These are phyloP conservation scores for Pezizomycotina sp. DNA, from an alignment of 2,329 filamentous ascomycete genomes.

Conservation along the genomic window DNA sequence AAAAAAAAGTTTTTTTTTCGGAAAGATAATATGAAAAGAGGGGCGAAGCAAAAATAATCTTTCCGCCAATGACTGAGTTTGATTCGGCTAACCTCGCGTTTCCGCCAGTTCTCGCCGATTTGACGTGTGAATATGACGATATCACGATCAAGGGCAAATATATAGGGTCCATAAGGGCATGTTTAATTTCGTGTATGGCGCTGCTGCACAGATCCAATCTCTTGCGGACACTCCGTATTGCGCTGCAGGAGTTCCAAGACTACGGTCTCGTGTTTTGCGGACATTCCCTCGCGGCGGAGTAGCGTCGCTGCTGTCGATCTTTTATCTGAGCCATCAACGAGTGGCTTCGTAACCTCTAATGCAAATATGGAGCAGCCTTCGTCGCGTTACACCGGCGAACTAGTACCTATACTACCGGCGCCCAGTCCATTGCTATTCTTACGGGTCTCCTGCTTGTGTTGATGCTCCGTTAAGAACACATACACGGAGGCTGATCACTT, in stretches of 20 bases:
- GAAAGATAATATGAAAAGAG: too few relatives aligned
- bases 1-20: too few relatives aligned
- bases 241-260: constrained; percentile 47
- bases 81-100: too few relatives aligned
- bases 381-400: constrained; percentile 21
- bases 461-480: constrained; percentile 40
- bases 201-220: constrained; percentile 50
- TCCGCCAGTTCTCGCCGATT: constrained; percentile 54
- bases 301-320: constrained; percentile 51
- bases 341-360: constrained; percentile 46
- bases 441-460: constrained; percentile 45
- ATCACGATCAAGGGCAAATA: constrained; percentile 44
- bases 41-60: too few relatives aligned
- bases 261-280: constrained; percentile 56
- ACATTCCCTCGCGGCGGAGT: constrained; percentile 53
- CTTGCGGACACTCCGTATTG: constrained; percentile 47
- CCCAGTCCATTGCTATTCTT: constrained; percentile 64
- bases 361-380: constrained; percentile 24
- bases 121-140: constrained; percentile 58
- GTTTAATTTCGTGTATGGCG: constrained; percentile 51
- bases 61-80: too few relatives aligned
- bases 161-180: constrained; percentile 63
- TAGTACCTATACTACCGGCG: constrained; percentile 44
- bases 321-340: constrained; percentile 45
- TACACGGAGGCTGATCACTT: constrained; percentile 59